Evolutionary conservation across 1,284 basidiomycete species (phyloP).

Genomic region (Ceratobasidium sp.): DNA sequence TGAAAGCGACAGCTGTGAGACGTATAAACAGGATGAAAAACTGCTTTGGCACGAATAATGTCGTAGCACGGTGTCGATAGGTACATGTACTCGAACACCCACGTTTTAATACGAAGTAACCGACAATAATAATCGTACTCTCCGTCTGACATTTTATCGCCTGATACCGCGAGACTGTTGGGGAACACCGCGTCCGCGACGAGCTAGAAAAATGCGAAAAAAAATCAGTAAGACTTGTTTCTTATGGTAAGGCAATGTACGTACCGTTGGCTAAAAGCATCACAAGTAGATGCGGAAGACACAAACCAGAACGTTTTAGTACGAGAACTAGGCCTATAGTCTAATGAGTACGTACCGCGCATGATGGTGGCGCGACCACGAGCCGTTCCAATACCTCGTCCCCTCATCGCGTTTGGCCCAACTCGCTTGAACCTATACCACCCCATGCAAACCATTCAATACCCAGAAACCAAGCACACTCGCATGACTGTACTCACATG

Average conservation of each 20-base stretch:
- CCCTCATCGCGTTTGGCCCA: slow-evolving; percentile 98
- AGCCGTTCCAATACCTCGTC: slow-evolving; percentile 98
- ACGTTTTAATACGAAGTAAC: slow-evolving; percentile 11
- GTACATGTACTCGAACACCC: slow-evolving; percentile 31
- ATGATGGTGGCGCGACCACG: slow-evolving; percentile 97
- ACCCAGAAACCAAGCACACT: slow-evolving; percentile 7
- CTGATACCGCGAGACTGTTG: slow-evolving; percentile 70
- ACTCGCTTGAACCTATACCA: slow-evolving; percentile 93
- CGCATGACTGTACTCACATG: slow-evolving; percentile 76
- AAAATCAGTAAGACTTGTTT: slow-evolving; percentile 36
- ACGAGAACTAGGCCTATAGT: slow-evolving; percentile 31
- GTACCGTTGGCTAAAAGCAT: slow-evolving; percentile 71
- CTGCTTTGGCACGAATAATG: slow-evolving; percentile 20
- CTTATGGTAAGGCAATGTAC: slow-evolving; percentile 47
- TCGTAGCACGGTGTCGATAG: slow-evolving; percentile 3
- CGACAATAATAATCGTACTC: neutral
- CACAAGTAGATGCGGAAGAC: slow-evolving; percentile 48
- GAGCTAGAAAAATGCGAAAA: slow-evolving; percentile 65
- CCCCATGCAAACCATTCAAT: slow-evolving; percentile 45
- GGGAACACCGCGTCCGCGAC: slow-evolving; percentile 84
- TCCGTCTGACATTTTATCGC: slow-evolving; percentile 63
- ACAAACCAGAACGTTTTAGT: neutral
- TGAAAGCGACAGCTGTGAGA: neutral
- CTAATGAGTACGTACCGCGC: slow-evolving; percentile 73
- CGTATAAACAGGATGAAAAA: neutral